Evolutionary conservation across 495 filamentous ascomycete species (phyloP), one percentile per base, ranked within the genome.

Genomic region (Cenococcum geophilum): DNA sequence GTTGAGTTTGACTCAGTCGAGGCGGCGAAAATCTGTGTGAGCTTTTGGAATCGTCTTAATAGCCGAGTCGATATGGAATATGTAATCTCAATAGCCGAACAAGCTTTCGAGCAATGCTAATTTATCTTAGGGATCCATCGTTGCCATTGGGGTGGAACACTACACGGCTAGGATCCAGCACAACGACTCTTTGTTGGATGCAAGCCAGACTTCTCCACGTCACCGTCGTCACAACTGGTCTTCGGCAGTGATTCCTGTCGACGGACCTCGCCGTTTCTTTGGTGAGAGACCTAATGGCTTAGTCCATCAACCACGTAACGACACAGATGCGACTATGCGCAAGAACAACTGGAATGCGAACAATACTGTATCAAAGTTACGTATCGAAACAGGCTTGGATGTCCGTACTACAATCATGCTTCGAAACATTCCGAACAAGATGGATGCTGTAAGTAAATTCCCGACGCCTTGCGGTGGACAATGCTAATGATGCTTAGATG

Each of bases 361-460:
- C 50, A 68, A 68, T 36, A 55, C 54, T 1, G 66, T 68, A 11
- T 48, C n/a, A 0, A 37, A 21, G 14, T 42, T 50, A 6, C 59
- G 57, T 8, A 64, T 69, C 57, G 9, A 55, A 4, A 25, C 60
- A 35, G 68, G 68, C 1, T 40, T 16, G 0, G 68, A 71, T 49
- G 58, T 67, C 25, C 66, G 68, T 23, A 69, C 66, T 8, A 71
- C 68, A 0, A 86, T 98, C 60, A 98, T 98, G 93, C 77, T 97
- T 25, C 86, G 92, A 9, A 97, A 97, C 69, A 93, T 97, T 56
- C 93, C 93, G 4, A 96, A 95, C 74, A 89, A 89, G 68, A 85
- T 97, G 62, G 83, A 89, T 60, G 85, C 88, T 74, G 86, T 86
- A 67, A 60, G 71, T 57, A 22, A 10, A 18, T 53, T 59, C 22